Evolutionary conservation across 331 rosid genomes (phyloP).

Genomic region (Malus hybrid): DNA sequence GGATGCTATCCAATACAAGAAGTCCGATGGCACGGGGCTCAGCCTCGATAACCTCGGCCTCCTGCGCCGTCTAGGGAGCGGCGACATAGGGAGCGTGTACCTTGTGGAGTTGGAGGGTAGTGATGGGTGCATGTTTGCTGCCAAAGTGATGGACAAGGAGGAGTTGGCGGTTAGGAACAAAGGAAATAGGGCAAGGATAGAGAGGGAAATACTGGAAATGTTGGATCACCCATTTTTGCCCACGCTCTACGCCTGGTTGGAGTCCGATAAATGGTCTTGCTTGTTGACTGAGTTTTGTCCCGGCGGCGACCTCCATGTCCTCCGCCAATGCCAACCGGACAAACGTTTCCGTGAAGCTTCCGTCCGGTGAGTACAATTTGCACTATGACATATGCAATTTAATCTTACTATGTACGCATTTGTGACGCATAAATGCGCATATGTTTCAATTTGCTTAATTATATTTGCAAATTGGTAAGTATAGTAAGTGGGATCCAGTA

Average conservation of each 20-base stretch:
- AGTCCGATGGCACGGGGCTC: neutral
- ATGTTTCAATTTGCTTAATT: neutral
- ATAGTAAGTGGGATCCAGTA: neutral
- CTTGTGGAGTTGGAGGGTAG: slow-evolving; percentile 23
- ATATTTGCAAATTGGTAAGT: neutral
- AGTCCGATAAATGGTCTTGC: slow-evolving; percentile 28
- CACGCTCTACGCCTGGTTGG: slow-evolving; percentile 20
- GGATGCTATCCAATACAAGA: slow-evolving; percentile 1
- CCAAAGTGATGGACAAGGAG: slow-evolving; percentile 37
- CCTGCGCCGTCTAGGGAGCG: slow-evolving; percentile 22
- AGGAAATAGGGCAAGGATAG: slow-evolving; percentile 23
- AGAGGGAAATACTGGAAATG: slow-evolving; percentile 28
- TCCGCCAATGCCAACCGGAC: slow-evolving; percentile 28
- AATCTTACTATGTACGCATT: neutral
- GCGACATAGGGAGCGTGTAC: slow-evolving; percentile 32
- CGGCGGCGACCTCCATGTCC: slow-evolving; percentile 35
- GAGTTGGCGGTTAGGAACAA: slow-evolving; percentile 21
- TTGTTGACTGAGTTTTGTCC: slow-evolving; percentile 35
- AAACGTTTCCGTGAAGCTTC: slow-evolving; percentile 20
- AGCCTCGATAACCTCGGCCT: slow-evolving; percentile 18
- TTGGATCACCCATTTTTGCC: slow-evolving; percentile 37
- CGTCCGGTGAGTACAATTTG: slow-evolving; percentile 21
- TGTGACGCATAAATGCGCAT: neutral
- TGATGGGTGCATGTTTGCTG: slow-evolving; percentile 22
- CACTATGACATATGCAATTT: neutral